These are phyloP conservation scores for Sporothrix protearum DNA, from an alignment of 2,329 filamentous ascomycete genomes.

Conservation along the genomic window DNA sequence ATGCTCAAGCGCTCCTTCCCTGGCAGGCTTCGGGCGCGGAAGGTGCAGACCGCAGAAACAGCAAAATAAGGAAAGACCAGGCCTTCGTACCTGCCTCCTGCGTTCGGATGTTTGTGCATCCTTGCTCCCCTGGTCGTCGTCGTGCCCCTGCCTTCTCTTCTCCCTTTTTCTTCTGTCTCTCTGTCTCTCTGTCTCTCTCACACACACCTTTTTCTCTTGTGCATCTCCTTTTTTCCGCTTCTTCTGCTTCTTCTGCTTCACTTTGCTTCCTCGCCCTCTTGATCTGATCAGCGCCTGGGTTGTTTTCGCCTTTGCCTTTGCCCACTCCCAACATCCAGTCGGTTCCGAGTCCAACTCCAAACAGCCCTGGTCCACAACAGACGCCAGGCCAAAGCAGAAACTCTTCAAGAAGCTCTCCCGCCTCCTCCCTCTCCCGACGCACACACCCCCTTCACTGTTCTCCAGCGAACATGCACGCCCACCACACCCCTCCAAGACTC, in stretches of 20 bases:
- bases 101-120: slow-evolving; percentile 7
- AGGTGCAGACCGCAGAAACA: not conserved
- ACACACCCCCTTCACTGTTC: slow-evolving; percentile 10
- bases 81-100: not conserved
- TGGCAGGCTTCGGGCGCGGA: slow-evolving; percentile 5
- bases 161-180: not conserved
- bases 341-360: not conserved
- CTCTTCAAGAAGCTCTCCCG: slow-evolving; percentile 6
- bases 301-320: not conserved
- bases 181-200: not conserved
- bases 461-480: slow-evolving; percentile 18
- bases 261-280: slow-evolving; percentile 12
- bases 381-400: not conserved
- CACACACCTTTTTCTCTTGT: not conserved
- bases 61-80: not conserved
- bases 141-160: not conserved
- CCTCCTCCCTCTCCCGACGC: not conserved
- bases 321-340: slow-evolving; percentile 4
- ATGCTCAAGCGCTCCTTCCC: slow-evolving; percentile 10
- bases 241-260: not conserved
- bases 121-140: not conserved
- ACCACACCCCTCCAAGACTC: not conserved
- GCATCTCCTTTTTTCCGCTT: not conserved
- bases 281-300: slow-evolving; percentile 32
- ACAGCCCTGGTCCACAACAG: slow-evolving; percentile 30